phyloP scores from a whole-genome alignment of 192 early-diverging fungal species.

The Entrophospora sp. region DNA sequence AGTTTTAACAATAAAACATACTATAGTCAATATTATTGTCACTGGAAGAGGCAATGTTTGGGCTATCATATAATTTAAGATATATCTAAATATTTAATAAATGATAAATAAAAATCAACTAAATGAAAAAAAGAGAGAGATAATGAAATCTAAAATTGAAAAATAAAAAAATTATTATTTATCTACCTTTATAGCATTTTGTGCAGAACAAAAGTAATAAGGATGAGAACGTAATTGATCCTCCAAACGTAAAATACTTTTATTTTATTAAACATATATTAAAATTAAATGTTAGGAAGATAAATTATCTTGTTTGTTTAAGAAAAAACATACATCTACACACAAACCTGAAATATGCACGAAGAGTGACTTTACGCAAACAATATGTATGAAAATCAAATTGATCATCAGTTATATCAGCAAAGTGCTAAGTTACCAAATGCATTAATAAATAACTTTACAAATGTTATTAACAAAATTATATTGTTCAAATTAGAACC shows the following conservation, averaged over 20 bases:
- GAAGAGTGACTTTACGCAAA: slow-evolving; percentile 79
- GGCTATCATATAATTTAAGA: slow-evolving; percentile 45
- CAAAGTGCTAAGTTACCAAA: slow-evolving; percentile 58
- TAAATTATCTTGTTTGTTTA: too few species aligned
- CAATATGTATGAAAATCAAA: slow-evolving; percentile 96
- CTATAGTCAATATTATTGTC: slow-evolving; percentile 28
- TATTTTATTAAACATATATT: background rate
- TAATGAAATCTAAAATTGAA: too few species aligned
- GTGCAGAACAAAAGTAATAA: slow-evolving; percentile 66
- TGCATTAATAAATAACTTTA: too few species aligned
- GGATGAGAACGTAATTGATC: slow-evolving; percentile 63
- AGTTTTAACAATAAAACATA: too few species aligned
- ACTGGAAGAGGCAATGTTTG: slow-evolving; percentile 37
- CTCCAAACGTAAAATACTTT: slow-evolving; percentile 64
- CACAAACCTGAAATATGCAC: slow-evolving; percentile 70
- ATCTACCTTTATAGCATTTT: slow-evolving; percentile 61
- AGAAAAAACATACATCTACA: too few species aligned
- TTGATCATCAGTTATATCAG: slow-evolving; percentile 82
- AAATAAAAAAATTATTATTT: slow-evolving; percentile 33
- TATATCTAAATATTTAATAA: slow-evolving; percentile 38
- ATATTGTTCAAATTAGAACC: too few species aligned
- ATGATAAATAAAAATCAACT: slow-evolving; percentile 29
- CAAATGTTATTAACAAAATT: too few species aligned
- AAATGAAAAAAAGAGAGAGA: too few species aligned
- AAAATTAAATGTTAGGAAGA: too few species aligned